Conservation (phyloP, 768 basidiomycete species). For the Tulasnella calospora region DNA sequence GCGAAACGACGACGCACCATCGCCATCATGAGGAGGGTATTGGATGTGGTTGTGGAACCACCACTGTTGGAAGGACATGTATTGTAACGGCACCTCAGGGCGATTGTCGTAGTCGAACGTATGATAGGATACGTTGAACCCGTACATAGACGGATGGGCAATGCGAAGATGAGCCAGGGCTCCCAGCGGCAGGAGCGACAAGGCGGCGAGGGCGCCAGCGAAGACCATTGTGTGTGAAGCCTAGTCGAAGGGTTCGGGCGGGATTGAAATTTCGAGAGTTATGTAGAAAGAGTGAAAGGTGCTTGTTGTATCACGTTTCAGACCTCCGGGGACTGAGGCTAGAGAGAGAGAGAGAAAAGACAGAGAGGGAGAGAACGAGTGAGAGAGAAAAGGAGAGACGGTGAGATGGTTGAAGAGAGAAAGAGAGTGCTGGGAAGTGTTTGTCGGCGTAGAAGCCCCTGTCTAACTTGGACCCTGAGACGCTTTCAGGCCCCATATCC, state of each 20-base stretch:
- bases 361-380: neutral
- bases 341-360: neutral
- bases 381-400: neutral
- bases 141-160: constrained; percentile 57
- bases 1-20: constrained; percentile 32
- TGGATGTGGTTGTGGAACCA: constrained; percentile 63
- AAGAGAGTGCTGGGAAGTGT: neutral
- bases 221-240: neutral
- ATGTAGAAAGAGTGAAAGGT: neutral
- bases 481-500: neutral
- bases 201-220: neutral
- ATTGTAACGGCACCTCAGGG: constrained; percentile 45
- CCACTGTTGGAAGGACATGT: constrained; percentile 40
- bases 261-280: neutral
- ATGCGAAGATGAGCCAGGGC: constrained; percentile 40
- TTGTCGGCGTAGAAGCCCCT: neutral
- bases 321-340: neutral
- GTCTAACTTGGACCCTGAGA: neutral
- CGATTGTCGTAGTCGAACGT: constrained; percentile 51
- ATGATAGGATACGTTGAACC: constrained; percentile 58
- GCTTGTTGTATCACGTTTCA: neutral
- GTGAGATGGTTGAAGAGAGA: neutral
- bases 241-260: neutral
- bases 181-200: neutral
- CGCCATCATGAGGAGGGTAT: constrained; percentile 52